Evolutionary conservation across 441 rosid species (phyloP), one percentile per base, ranked within the genome.

Genomic region (Eruca vesicaria): DNA sequence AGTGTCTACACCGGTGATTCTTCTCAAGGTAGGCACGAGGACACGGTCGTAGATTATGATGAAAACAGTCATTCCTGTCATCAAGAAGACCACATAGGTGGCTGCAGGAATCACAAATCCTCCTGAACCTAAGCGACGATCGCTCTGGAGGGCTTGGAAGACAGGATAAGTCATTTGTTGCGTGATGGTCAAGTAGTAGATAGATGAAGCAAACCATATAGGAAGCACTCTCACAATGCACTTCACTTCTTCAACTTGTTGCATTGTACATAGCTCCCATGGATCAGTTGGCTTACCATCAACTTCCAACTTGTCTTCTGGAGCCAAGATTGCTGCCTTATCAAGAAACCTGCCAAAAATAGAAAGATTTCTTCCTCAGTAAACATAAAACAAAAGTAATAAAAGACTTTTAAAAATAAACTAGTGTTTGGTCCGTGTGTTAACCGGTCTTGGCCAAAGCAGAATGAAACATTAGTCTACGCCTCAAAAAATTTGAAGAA

Each of bases 221-320:
- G 97, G 97, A 56, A 92, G 32, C 66, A 92, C 92, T 71, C 92
- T 82, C 45, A 82, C 23, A 15, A 92, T 33, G 84, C 96, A 92
- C 82, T 92, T 92, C 66, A 83, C 80, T 83, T 90, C 96, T 82
- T 92, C 97, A 33, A 90, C 93, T 82, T 92, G 94, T 85, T 90
- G 97, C 87, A 90, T 64, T 18, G 88, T 89, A 77, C 89, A 90
- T 0, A 90, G 90, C 63, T 79, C 82, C 97, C 97, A 90, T 0
- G 88, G 93, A 71, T 90, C 58, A 11, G 78, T 80, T 6, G 96
- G 83, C 11, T 91, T 90, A 23, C 97, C 96, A 74, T 87, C 93
- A 0, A 80, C 68, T 19, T 84, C 82, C 62, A 83, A 56, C 71
- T 79, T 56, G 80, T 90, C 97, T 7, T 85, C 67, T 0, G 81